Percentiles rank a stretch among this genome's conserved stretches.
Evolutionary conservation across 805 yeast species (phyloP).

Genomic region (Kluyveromyces aestuarii): DNA sequence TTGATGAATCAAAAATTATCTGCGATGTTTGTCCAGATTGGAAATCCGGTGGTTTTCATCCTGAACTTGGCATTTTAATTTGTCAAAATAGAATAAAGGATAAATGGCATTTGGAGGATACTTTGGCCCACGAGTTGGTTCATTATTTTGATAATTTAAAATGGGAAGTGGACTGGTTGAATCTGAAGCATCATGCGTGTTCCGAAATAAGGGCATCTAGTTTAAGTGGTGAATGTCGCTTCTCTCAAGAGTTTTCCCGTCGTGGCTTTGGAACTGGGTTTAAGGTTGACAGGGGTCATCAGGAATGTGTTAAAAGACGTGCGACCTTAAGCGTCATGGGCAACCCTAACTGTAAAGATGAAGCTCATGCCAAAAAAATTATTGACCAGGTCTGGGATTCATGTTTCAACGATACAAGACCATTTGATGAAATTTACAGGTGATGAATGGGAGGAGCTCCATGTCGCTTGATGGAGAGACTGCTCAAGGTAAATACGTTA

Average conservation of each 20-base stretch:
- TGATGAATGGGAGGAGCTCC: conserved; percentile 18
- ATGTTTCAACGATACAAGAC: conserved; percentile 91
- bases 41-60: conserved; percentile 89
- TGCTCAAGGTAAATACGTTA: conserved; percentile 1
- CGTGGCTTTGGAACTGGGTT: conserved; percentile 25
- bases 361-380: conserved; percentile 64
- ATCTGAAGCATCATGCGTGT: conserved; percentile 91
- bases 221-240: conserved; percentile 89
- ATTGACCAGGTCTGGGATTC: conserved; percentile 88
- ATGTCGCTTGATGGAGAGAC: neutral
- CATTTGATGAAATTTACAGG: conserved; percentile 85
- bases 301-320: conserved; percentile 80
- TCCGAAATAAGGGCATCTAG: conserved; percentile 92
- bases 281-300: conserved; percentile 73
- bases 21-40: conserved; percentile 81
- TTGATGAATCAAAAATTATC: conserved; percentile 33
- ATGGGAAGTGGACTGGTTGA: conserved; percentile 78
- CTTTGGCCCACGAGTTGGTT: conserved; percentile 83
- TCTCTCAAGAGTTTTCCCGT: conserved; percentile 67
- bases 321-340: conserved; percentile 78
- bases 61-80: conserved; percentile 73
- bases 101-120: conserved; percentile 81
- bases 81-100: conserved; percentile 76
- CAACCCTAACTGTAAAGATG: conserved; percentile 71
- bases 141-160: conserved; percentile 89